These are phyloP conservation scores for Zygnema cylindricum DNA, from an alignment of 139 green algal genomes.

Conservation along the genomic window DNA sequence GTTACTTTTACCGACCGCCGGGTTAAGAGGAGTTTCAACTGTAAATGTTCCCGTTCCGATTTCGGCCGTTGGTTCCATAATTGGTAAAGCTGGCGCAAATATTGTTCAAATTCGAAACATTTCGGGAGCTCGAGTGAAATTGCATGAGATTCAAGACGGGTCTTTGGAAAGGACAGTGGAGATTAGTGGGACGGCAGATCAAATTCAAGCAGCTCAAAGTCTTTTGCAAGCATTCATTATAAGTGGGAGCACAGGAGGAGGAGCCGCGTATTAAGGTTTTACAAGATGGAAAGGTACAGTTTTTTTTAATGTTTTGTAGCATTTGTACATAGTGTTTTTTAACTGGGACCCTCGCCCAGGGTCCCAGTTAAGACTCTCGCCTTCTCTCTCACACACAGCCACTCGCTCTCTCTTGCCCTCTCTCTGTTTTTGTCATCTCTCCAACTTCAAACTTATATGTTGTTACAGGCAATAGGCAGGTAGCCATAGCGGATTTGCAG, in stretches of 20 bases:
- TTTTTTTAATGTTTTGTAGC: too few relatives aligned
- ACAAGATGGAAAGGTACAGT: too few relatives aligned
- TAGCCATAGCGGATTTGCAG: too few relatives aligned
- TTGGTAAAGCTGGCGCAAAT: conserved; percentile 64
- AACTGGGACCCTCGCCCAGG: too few relatives aligned
- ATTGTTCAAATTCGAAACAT: conserved; percentile 62
- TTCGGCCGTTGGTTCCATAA: conserved; percentile 49
- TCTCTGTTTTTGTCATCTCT: too few relatives aligned
- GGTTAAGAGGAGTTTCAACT: conserved; percentile 2
- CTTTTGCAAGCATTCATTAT: conserved; percentile 54
- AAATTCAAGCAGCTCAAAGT: conserved; percentile 46
- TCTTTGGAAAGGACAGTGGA: conserved; percentile 33
- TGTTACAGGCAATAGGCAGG: too few relatives aligned
- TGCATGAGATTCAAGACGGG: conserved; percentile 36
- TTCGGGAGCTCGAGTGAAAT: conserved; percentile 51
- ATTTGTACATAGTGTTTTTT: too few relatives aligned
- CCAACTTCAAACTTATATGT: too few relatives aligned
- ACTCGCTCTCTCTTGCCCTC: too few relatives aligned
- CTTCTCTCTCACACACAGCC: too few relatives aligned
- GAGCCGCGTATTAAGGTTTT: not conserved
- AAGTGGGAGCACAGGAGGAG: not conserved
- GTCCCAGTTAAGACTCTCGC: too few relatives aligned
- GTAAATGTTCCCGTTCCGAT: conserved; percentile 51
- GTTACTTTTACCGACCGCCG: not conserved
- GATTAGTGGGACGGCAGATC: conserved; percentile 23